These are phyloP conservation scores for Erigeron canadensis DNA, from an alignment of 129 eudicot genomes.

Conservation along the genomic window DNA sequence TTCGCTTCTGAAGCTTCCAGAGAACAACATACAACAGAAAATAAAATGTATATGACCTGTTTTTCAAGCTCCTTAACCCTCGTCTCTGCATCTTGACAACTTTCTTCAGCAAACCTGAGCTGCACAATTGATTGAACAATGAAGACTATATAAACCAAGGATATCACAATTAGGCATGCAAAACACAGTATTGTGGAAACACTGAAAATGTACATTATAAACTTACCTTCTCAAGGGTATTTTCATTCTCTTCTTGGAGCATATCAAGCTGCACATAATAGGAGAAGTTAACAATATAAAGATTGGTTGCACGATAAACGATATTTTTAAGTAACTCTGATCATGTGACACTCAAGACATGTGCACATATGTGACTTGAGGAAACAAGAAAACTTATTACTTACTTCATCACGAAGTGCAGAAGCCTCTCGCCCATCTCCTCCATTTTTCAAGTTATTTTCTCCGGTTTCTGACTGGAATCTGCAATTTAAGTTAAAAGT, in stretches of 20 bases:
- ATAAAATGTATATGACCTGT: conserved; percentile 53
- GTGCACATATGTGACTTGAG: conserved; percentile 6
- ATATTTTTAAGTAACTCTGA: neutral
- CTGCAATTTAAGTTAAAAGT: conserved; percentile 14
- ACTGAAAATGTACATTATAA: neutral
- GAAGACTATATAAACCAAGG: conserved; percentile 11
- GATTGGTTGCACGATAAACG: neutral
- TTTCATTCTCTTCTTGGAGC: conserved; percentile 93
- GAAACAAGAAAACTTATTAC: conserved; percentile 15
- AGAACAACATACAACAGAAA: conserved; percentile 7
- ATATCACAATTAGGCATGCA: conserved; percentile 1
- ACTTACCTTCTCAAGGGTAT: conserved; percentile 69
- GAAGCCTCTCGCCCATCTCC: conserved; percentile 82
- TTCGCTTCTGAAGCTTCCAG: conserved; percentile 6
- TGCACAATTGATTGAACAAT: conserved; percentile 34
- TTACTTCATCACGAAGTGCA: conserved; percentile 92
- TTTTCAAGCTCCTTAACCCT: conserved; percentile 98
- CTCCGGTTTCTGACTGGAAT: conserved; percentile 54
- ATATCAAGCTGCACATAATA: conserved; percentile 78
- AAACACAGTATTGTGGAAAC: conserved; percentile 3
- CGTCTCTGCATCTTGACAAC: conserved; percentile 81
- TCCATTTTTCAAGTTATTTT: conserved; percentile 48
- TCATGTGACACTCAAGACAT: conserved; percentile 5
- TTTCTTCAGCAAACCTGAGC: conserved; percentile 87
- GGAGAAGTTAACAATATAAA: conserved; percentile 19